Evolutionary conservation across 2,329 filamentous ascomycete species (phyloP).

Genomic region (Sporothrix sp.): DNA sequence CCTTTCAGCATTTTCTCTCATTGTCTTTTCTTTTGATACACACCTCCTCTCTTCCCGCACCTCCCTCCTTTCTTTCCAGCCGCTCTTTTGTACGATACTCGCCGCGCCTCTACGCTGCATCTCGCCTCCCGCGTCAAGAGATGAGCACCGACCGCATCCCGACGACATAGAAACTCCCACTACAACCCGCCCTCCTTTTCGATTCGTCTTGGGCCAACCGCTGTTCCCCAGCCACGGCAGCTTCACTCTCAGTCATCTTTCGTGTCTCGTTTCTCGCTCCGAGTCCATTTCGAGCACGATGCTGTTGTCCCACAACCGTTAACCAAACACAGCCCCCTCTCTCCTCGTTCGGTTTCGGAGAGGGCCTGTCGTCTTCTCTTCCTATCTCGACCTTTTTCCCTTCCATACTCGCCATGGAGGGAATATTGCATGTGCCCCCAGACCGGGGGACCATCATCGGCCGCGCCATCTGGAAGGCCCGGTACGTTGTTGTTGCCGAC

Average conservation of each 20-base stretch:
- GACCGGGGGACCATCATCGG: conserved; percentile 44
- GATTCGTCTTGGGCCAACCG: neutral
- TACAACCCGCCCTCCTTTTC: neutral
- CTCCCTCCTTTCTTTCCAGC: neutral
- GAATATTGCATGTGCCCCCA: conserved; percentile 39
- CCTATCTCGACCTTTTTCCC: neutral
- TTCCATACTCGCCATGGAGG: conserved; percentile 34
- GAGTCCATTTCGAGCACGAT: conserved; percentile 9
- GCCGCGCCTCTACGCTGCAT: neutral
- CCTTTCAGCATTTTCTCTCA: neutral
- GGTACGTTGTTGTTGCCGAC: conserved; percentile 48
- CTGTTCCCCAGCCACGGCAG: neutral
- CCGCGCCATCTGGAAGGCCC: conserved; percentile 45
- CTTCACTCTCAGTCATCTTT: neutral
- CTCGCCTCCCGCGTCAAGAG: neutral
- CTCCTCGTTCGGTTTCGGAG: too few species aligned
- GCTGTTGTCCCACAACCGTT: conserved; percentile 7
- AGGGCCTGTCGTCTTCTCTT: neutral
- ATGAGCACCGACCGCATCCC: neutral
- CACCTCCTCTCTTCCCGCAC: neutral
- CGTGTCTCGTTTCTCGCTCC: neutral
- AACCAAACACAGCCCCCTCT: too few species aligned
- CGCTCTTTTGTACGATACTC: neutral
- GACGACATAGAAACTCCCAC: neutral
- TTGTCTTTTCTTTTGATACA: neutral